A percentile compares a stretch with the other conserved stretches of the same genome.
These are phyloP conservation scores for Trichoderma koningii DNA, from an alignment of 2,329 filamentous ascomycete genomes.

Conservation along the genomic window DNA sequence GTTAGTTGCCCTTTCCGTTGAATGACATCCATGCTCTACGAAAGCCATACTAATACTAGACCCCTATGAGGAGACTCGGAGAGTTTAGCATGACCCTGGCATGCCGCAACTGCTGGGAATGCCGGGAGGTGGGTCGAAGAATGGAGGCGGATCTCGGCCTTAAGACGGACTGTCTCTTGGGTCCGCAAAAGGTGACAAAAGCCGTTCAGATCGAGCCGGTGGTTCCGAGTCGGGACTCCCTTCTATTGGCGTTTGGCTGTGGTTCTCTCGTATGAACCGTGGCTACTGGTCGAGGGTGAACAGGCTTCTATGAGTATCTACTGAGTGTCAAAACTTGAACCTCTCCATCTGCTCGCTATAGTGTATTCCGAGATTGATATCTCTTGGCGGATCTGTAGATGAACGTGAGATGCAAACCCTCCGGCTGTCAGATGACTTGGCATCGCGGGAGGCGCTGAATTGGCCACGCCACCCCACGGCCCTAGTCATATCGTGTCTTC, in stretches of 20 bases:
- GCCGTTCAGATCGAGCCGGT: constrained; percentile 12
- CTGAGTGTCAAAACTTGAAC: no score
- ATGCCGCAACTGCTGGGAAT: not conserved
- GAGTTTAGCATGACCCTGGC: not conserved
- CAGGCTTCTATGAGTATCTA: no score
- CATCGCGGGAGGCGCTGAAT: constrained; percentile 3
- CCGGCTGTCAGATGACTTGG: not conserved
- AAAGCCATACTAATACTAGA: no score
- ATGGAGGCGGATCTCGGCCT: constrained; percentile 13
- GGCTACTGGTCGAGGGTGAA: no score
- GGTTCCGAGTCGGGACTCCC: not conserved
- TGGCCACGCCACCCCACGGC: not conserved
- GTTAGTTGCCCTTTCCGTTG: no score
- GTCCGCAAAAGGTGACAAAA: constrained; percentile 8
- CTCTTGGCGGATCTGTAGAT: no score
- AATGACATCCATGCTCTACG: no score
- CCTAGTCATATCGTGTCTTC: not conserved
- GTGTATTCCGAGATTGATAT: no score
- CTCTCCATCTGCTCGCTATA: no score
- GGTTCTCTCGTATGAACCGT: no score
- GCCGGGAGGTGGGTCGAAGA: constrained; percentile 6
- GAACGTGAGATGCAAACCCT: no score
- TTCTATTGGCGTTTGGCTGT: not conserved
- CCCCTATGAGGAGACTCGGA: not conserved
- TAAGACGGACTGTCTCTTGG: constrained; percentile 6